Conservation (phyloP, 106 monocot genomes). For the Dendrobium chrysotoxum region DNA sequence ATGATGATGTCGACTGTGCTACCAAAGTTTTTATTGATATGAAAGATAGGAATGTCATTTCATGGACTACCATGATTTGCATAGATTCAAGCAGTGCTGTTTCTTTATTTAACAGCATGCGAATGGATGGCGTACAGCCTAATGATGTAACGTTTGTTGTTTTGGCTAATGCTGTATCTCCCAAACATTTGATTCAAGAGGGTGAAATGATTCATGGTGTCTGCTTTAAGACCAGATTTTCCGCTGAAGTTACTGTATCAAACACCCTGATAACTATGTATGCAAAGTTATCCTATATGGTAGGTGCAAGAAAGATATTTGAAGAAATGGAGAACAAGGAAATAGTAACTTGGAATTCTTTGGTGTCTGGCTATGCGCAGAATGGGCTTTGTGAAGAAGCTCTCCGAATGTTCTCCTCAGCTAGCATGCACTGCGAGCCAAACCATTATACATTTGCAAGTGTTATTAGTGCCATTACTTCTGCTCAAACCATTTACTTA, state of each 20-base stretch:
- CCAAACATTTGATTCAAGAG: conserved; percentile 12
- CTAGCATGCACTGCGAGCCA: conserved; percentile 31
- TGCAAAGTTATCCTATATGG: conserved; percentile 31
- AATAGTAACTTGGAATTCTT: conserved; percentile 62
- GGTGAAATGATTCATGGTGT: conserved; percentile 60
- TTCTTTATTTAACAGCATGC: conserved; percentile 55
- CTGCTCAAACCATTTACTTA: conserved; percentile 36
- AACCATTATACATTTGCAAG: conserved; percentile 79
- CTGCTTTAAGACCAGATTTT: conserved; percentile 38
- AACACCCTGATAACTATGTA: conserved; percentile 85
- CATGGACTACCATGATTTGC: conserved; percentile 93
- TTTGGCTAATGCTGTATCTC: conserved; percentile 35
- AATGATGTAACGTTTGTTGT: conserved; percentile 75
- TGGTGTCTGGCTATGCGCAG: conserved; percentile 69
- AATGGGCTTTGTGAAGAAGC: conserved; percentile 55
- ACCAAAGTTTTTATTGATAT: conserved; percentile 40
- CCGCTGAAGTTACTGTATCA: conserved; percentile 33
- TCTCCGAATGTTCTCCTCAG: conserved; percentile 42
- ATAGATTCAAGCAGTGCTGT: conserved; percentile 36
- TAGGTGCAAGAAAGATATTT: conserved; percentile 50
- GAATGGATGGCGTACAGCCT: conserved; percentile 36
- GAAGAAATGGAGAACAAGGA: conserved; percentile 40
- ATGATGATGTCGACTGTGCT: conserved; percentile 15
- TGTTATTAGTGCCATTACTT: conserved; percentile 56
- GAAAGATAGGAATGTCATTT: conserved; percentile 47